Percentiles rank a stretch among this genome's conserved stretches.
Conservation (phyloP, 805 yeast genomes). For the Metschnikowia sp. region DNA sequence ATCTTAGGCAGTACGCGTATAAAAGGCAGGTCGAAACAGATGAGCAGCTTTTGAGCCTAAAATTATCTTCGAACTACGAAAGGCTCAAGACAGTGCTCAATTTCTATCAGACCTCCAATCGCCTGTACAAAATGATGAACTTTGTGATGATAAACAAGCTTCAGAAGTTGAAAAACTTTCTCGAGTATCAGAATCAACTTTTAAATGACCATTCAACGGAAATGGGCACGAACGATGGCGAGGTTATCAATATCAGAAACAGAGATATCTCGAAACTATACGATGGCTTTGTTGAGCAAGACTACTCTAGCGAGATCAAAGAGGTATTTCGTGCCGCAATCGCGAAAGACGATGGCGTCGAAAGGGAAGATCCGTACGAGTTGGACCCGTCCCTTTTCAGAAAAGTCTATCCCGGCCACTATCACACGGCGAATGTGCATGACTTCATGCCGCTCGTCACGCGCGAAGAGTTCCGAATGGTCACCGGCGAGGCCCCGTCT, state of each 20-base stretch:
- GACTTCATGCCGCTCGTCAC: constrained; percentile 43
- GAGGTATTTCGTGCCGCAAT: constrained; percentile 20
- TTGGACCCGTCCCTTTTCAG: constrained; percentile 13
- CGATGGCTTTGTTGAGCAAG: constrained; percentile 25
- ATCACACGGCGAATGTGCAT: constrained; percentile 24
- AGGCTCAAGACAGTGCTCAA: constrained; percentile 26
- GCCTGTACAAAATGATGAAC: constrained; percentile 31
- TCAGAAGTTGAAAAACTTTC: constrained; percentile 36
- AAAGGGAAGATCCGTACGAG: constrained; percentile 2
- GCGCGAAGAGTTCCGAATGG: constrained; percentile 34
- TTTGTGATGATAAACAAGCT: constrained; percentile 30
- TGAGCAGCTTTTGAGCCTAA: constrained; percentile 31
- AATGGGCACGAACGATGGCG: constrained; percentile 11
- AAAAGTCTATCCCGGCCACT: constrained; percentile 9
- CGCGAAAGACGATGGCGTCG: constrained; percentile 13
- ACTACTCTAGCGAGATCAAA: constrained; percentile 30
- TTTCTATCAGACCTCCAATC: constrained; percentile 38
- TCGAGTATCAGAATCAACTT: constrained; percentile 31
- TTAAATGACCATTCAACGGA: constrained; percentile 22
- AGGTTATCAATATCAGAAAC: constrained; percentile 14
- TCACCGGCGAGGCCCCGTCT: constrained; percentile 37
- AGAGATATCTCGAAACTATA: constrained; percentile 28
- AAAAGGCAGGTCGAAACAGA: constrained; percentile 27
- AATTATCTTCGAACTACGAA: constrained; percentile 31
- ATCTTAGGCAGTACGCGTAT: constrained; percentile 21